Conservation (phyloP, 768 basidiomycete species). For the Neoboletus brunneissimus region DNA sequence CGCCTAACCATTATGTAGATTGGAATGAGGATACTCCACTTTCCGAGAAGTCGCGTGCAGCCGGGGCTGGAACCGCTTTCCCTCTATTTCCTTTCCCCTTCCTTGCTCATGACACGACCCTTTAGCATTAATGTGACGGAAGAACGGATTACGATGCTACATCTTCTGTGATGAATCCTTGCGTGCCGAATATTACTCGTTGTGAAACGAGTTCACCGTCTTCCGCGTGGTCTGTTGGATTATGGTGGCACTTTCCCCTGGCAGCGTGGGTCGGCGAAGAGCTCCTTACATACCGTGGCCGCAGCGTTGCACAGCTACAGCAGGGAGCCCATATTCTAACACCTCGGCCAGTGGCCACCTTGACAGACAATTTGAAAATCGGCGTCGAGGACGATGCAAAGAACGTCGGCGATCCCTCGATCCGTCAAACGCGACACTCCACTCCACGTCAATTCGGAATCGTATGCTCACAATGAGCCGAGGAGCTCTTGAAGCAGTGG, state of each 20-base stretch:
- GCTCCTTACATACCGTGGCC: not conserved
- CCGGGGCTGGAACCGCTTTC: not conserved
- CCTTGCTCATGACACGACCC: not conserved
- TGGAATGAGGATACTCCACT: not conserved
- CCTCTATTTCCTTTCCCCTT: not conserved
- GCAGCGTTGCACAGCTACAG: not conserved
- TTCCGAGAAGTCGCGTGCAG: not conserved
- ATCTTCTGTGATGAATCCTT: not conserved
- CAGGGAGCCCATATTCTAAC: not conserved
- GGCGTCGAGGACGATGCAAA: not conserved
- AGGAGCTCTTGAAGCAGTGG: not conserved
- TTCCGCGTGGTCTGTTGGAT: not conserved
- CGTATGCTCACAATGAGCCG: not conserved
- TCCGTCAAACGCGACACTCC: not conserved
- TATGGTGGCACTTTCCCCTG: not conserved
- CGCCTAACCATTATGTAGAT: not conserved
- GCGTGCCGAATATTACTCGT: not conserved
- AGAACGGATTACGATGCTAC: not conserved
- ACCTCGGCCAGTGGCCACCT: not conserved
- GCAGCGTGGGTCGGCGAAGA: not conserved
- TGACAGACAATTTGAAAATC: not conserved
- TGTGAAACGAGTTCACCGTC: not conserved
- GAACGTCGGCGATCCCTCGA: not conserved
- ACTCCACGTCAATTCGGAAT: not conserved
- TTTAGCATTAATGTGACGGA: not conserved